Conservation (phyloP, 2,329 filamentous ascomycete species). For the Trichoderma sp. region DNA sequence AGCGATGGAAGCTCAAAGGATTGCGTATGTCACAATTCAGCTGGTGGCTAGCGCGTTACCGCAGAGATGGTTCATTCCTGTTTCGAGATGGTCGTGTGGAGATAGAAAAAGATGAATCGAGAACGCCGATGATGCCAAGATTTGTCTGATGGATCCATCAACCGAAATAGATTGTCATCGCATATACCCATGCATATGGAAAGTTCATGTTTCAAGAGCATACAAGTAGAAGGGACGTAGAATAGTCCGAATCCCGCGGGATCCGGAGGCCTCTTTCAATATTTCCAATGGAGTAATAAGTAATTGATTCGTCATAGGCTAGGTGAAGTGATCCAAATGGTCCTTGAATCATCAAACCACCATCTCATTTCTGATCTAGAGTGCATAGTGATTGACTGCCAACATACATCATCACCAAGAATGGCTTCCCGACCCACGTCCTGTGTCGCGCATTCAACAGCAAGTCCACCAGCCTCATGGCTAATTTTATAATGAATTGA, state of each 20-base stretch:
- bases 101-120: not conserved
- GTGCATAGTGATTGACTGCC: not conserved
- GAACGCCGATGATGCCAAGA: not conserved
- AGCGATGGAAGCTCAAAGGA: not conserved
- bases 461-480: not conserved
- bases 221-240: not conserved
- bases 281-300: not conserved
- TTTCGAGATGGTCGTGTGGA: not conserved
- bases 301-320: not conserved
- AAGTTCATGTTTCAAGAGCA: too few relatives aligned
- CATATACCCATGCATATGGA: not conserved
- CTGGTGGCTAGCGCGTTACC: not conserved
- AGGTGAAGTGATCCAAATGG: not conserved
- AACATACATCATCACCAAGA: not conserved
- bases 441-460: not conserved
- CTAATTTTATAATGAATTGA: not conserved
- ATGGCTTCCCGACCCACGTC: not conserved
- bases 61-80: not conserved
- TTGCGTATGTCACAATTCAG: not conserved
- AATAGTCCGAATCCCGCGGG: not conserved
- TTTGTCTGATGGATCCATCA: not conserved
- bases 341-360: not conserved
- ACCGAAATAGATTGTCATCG: not conserved
- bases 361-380: not conserved
- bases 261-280: not conserved